Percentiles rank a stretch among this genome's conserved stretches.
phyloP scores from a whole-genome alignment of 2,329 filamentous ascomycete species.

The Cylindrodendrum hubeiense region DNA sequence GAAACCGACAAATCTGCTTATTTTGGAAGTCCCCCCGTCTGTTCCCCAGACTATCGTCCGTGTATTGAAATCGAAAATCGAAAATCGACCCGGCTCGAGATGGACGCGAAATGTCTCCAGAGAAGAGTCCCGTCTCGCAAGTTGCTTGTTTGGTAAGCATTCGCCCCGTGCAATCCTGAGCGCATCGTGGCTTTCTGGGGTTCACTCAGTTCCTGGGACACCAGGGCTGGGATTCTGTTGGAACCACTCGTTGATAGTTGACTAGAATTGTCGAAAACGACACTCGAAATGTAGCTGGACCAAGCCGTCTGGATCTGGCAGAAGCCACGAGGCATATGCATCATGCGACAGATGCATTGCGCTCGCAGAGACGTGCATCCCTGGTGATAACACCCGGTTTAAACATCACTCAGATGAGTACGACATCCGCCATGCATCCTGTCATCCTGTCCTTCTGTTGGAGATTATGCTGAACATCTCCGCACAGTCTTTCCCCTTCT shows the following conservation, averaged over 20 bases:
- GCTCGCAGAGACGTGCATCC: constrained; percentile 27
- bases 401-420: constrained; percentile 29
- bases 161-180: background rate
- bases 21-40: constrained; percentile 11
- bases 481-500: constrained; percentile 10
- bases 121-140: constrained; percentile 9
- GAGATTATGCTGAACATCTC: background rate
- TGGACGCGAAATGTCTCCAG: constrained; percentile 24
- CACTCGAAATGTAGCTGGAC: constrained; percentile 27
- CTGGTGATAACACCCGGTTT: constrained; percentile 29
- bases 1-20: constrained; percentile 16
- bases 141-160: constrained; percentile 23
- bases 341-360: constrained; percentile 26
- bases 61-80: background rate
- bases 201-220: background rate
- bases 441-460: background rate
- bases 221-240: background rate
- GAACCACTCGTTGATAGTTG: background rate
- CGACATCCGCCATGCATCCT: background rate
- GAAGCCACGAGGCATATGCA: constrained; percentile 23
- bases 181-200: background rate
- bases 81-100: background rate
- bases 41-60: background rate
- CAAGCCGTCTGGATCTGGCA: background rate
- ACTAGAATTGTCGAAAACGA: constrained; percentile 26